These are phyloP conservation scores for Cubamyces lactineus DNA, from an alignment of 768 basidiomycete genomes.

Conservation along the genomic window DNA sequence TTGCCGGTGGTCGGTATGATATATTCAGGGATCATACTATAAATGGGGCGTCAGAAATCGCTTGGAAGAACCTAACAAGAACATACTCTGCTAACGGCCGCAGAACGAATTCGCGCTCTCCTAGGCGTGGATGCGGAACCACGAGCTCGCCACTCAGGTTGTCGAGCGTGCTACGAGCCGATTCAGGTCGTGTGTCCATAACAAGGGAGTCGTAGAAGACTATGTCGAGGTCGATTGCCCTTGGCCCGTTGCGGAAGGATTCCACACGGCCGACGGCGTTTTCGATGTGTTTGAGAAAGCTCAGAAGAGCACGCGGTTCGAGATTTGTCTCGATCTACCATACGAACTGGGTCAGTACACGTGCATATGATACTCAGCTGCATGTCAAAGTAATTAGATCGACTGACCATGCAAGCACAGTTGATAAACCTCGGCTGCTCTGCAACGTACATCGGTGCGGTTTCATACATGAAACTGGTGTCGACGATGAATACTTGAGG, in stretches of 20 bases:
- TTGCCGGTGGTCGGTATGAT: constrained; percentile 62
- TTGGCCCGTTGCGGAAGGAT: constrained; percentile 82
- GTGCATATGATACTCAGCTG: background rate
- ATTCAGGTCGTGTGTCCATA: constrained; percentile 58
- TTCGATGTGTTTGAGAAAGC: constrained; percentile 75
- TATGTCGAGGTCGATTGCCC: constrained; percentile 89
- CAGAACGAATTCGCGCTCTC: constrained; percentile 91
- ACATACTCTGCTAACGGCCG: constrained; percentile 86
- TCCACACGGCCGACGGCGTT: constrained; percentile 73
- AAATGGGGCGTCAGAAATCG: background rate
- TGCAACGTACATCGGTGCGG: constrained; percentile 92
- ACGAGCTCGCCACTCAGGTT: constrained; percentile 70
- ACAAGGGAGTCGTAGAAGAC: constrained; percentile 66
- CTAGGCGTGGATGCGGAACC: constrained; percentile 80
- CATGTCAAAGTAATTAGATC: too few relatives aligned
- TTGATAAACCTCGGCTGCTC: constrained; percentile 91
- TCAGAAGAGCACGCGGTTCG: constrained; percentile 58
- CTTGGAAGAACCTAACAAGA: background rate
- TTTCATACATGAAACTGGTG: constrained; percentile 93
- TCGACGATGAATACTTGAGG: constrained; percentile 53
- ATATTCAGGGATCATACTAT: constrained; percentile 79
- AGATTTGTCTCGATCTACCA: constrained; percentile 79
- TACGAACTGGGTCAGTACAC: background rate
- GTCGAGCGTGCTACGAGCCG: constrained; percentile 46
- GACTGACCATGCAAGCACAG: constrained; percentile 84